Evolutionary conservation across 2,329 filamentous ascomycete genomes (phyloP).

Genomic region (Westerdykella sp.): DNA sequence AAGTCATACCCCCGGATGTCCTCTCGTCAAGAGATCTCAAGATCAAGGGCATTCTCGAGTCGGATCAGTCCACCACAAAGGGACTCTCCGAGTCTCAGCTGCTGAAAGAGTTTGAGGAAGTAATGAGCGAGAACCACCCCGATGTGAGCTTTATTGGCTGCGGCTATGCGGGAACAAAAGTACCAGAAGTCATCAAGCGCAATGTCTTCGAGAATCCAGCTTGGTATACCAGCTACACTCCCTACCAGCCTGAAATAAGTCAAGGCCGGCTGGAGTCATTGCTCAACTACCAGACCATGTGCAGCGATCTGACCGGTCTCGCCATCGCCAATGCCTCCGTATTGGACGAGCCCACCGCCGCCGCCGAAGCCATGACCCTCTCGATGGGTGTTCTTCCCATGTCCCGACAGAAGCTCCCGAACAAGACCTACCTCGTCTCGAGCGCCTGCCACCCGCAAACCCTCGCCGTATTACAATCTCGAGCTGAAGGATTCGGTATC

Average conservation of each 20-base stretch:
- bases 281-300: slow-evolving; percentile 92
- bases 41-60: slow-evolving; percentile 33
- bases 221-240: slow-evolving; percentile 98
- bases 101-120: slow-evolving; percentile 47
- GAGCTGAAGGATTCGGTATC: slow-evolving; percentile 88
- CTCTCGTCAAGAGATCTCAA: slow-evolving; percentile 59
- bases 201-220: slow-evolving; percentile 89
- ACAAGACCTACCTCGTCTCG: slow-evolving; percentile 80
- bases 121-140: slow-evolving; percentile 56
- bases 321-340: slow-evolving; percentile 87
- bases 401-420: slow-evolving; percentile 64
- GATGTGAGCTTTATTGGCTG: slow-evolving; percentile 70
- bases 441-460: slow-evolving; percentile 80
- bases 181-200: slow-evolving; percentile 83
- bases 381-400: slow-evolving; percentile 69
- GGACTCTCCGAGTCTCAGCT: slow-evolving; percentile 54
- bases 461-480: slow-evolving; percentile 72
- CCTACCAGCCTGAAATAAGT: slow-evolving; percentile 95
- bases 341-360: slow-evolving; percentile 85
- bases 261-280: slow-evolving; percentile 88
- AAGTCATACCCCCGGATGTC: slow-evolving; percentile 78
- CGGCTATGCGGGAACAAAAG: slow-evolving; percentile 82
- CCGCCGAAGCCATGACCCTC: slow-evolving; percentile 92
- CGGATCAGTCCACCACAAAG: background rate
- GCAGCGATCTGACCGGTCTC: slow-evolving; percentile 79